phyloP scores from a whole-genome alignment of 2,329 filamentous ascomycete species.

The Sordariomycetes sp. region DNA sequence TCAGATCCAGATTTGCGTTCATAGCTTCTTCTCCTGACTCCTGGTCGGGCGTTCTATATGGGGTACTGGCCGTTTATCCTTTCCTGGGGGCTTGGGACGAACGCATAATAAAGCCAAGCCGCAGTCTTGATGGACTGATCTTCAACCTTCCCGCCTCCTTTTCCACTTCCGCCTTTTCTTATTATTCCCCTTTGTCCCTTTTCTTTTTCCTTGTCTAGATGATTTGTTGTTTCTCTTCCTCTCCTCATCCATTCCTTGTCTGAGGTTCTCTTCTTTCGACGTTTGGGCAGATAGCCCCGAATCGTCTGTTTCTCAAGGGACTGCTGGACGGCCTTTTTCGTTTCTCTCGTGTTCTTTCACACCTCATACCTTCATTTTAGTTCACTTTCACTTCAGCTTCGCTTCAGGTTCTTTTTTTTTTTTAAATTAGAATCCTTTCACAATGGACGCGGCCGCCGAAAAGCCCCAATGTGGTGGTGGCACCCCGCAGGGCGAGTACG shows the following conservation, averaged over 20 bases:
- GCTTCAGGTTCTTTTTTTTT: not conserved
- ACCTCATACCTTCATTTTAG: slow-evolving; percentile 9
- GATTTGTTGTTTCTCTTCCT: slow-evolving; percentile 7
- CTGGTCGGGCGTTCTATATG: not conserved
- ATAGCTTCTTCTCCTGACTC: not conserved
- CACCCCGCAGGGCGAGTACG: slow-evolving; percentile 25
- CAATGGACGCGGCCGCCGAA: slow-evolving; percentile 15
- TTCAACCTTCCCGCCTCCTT: slow-evolving; percentile 12
- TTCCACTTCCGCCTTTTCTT: slow-evolving; percentile 11
- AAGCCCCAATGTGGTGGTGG: slow-evolving; percentile 29
- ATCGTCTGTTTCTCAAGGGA: slow-evolving; percentile 13
- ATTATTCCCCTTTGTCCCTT: slow-evolving; percentile 6
- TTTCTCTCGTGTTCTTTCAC: slow-evolving; percentile 7
- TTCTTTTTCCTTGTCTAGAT: slow-evolving; percentile 8
- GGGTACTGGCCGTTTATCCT: not conserved
- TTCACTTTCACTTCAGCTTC: slow-evolving; percentile 8
- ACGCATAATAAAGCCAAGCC: not conserved
- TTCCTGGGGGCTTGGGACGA: not conserved
- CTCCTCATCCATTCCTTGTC: not conserved
- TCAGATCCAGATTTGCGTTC: not conserved
- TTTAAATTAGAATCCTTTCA: slow-evolving; percentile 6
- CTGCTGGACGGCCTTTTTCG: slow-evolving; percentile 25
- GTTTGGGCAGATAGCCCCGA: slow-evolving; percentile 1
- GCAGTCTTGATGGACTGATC: slow-evolving; percentile 1
- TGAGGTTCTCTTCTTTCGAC: slow-evolving; percentile 6